Percentiles rank a stretch among this genome's conserved stretches.
These are phyloP conservation scores for Mucor indicus DNA, from an alignment of 371 early-diverging fungal genomes.

Conservation along the genomic window DNA sequence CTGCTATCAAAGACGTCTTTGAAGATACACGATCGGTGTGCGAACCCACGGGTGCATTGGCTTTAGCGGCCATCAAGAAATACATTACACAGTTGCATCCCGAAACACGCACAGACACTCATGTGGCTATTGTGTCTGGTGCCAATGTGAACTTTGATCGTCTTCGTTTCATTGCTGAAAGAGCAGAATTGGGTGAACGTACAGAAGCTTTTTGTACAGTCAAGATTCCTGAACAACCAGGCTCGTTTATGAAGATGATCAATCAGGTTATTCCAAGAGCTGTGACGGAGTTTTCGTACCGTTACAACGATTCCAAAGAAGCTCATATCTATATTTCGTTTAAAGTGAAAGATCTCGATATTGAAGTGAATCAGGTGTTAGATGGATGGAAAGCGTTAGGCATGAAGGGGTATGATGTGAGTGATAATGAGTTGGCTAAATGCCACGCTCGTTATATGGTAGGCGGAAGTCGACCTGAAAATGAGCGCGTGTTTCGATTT, in stretches of 20 bases:
- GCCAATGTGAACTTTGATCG: conserved; percentile 98
- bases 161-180: conserved; percentile 92
- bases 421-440: conserved; percentile 93
- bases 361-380: conserved; percentile 71
- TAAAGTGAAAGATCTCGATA: conserved; percentile 58
- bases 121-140: conserved; percentile 83
- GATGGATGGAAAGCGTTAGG: conserved; percentile 51
- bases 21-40: conserved; percentile 93
- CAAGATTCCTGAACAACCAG: conserved; percentile 88
- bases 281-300: conserved; percentile 93
- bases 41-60: conserved; percentile 94
- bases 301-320: conserved; percentile 70
- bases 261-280: conserved; percentile 75
- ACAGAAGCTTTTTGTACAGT: conserved; percentile 88
- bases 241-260: conserved; percentile 82
- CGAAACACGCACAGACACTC: conserved; percentile 45
- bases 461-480: conserved; percentile 72
- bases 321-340: conserved; percentile 92
- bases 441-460: conserved; percentile 90
- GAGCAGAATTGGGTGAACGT: conserved; percentile 88
- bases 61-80: conserved; percentile 86
- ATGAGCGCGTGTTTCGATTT: conserved; percentile 92
- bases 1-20: conserved; percentile 97
- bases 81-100: conserved; percentile 57
- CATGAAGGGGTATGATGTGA: conserved; percentile 77